A percentile compares a stretch with the other conserved stretches of the same genome.
Conservation (phyloP, 768 basidiomycete genomes). For the Fomitopsis serialis region DNA sequence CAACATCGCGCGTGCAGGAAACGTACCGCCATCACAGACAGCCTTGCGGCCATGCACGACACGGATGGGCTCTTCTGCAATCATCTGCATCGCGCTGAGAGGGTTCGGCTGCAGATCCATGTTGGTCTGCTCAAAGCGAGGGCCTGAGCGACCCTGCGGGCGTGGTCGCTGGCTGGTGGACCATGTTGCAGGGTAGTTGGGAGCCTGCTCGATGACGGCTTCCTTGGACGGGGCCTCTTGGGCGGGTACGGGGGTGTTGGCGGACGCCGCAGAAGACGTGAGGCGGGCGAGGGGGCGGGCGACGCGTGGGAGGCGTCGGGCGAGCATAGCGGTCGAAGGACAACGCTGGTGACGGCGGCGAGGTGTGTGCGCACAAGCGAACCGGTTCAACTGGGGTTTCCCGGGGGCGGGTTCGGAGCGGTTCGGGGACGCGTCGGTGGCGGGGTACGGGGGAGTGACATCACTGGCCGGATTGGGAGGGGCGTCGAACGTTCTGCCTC, state of each 20-base stretch:
- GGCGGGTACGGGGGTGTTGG: constrained; percentile 15
- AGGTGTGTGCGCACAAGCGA: constrained; percentile 9
- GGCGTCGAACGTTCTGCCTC: constrained; percentile 7
- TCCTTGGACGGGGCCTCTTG: constrained; percentile 20
- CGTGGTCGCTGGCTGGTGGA: constrained; percentile 76
- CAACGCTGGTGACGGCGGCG: neutral
- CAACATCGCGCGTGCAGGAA: constrained; percentile 4
- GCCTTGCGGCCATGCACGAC: constrained; percentile 81
- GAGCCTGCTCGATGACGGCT: constrained; percentile 58
- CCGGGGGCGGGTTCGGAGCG: neutral
- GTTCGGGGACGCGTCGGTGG: constrained; percentile 1
- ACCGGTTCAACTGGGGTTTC: neutral
- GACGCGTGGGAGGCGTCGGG: constrained; percentile 20
- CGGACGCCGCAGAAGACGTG: constrained; percentile 17
- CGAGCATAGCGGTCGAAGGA: constrained; percentile 19
- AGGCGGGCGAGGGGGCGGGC: constrained; percentile 24
- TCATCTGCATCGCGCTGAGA: constrained; percentile 85
- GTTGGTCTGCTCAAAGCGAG: constrained; percentile 89
- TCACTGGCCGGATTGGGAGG: neutral
- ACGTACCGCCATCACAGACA: constrained; percentile 92
- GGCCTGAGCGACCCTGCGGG: constrained; percentile 49
- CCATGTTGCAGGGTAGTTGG: constrained; percentile 83
- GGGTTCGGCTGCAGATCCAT: constrained; percentile 88
- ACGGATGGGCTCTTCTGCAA: constrained; percentile 80
- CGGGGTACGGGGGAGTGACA: constrained; percentile 7